Conservation (phyloP, 2,329 filamentous ascomycete species). For the Monosporascus sp. region DNA sequence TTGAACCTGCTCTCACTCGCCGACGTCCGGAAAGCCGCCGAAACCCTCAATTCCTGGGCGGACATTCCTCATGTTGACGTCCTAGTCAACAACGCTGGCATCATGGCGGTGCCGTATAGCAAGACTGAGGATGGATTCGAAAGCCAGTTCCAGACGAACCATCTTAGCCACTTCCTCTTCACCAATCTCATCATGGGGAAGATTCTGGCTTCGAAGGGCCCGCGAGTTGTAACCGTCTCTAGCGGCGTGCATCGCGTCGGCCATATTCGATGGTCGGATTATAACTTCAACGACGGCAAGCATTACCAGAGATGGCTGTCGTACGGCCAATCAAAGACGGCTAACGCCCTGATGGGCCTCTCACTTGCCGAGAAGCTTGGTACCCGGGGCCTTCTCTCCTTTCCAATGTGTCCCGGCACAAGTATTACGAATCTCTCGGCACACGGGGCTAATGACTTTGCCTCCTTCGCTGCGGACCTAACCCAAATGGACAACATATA, state of each 20-base stretch:
- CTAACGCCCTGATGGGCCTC: constrained; percentile 25
- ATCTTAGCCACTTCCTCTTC: constrained; percentile 33
- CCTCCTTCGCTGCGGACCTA: background rate
- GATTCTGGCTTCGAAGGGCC: constrained; percentile 15
- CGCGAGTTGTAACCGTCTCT: constrained; percentile 36
- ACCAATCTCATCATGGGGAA: constrained; percentile 31
- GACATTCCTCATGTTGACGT: constrained; percentile 17
- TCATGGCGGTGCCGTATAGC: constrained; percentile 28
- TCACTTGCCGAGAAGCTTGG: constrained; percentile 16
- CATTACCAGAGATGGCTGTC: constrained; percentile 25
- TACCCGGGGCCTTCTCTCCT: constrained; percentile 12
- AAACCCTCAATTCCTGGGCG: constrained; percentile 25
- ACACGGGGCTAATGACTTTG: constrained; percentile 4
- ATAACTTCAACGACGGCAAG: constrained; percentile 31
- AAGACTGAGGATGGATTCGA: constrained; percentile 33
- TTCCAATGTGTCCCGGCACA: constrained; percentile 32
- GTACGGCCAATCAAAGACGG: constrained; percentile 36
- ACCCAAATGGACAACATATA: too few species aligned
- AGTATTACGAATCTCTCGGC: too few species aligned
- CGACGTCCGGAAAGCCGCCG: constrained; percentile 26
- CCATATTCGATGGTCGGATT: constrained; percentile 36
- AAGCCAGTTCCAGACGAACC: constrained; percentile 30
- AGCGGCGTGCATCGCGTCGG: constrained; percentile 37
- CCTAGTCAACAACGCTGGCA: constrained; percentile 36
- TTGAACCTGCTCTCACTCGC: background rate